phyloP scores from a whole-genome alignment of 2,329 filamentous ascomycete species.

The Cercospora sojina region DNA sequence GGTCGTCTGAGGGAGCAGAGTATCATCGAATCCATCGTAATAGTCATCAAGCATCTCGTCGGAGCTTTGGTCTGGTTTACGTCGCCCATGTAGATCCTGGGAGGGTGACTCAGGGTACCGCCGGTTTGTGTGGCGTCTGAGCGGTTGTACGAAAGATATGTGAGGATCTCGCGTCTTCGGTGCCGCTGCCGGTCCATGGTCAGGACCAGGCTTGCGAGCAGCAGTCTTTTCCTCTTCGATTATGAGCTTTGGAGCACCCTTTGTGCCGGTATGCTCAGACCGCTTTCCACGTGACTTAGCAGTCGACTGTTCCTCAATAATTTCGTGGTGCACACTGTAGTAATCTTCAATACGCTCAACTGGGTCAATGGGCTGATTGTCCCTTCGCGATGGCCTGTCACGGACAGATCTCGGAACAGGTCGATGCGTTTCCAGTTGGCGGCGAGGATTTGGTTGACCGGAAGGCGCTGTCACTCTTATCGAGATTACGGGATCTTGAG shows the following conservation, averaged over 20 bases:
- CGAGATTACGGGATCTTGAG: neutral
- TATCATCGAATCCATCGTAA: constrained; percentile 9
- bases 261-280: neutral
- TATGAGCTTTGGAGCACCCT: neutral
- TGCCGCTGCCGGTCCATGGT: neutral
- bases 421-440: neutral
- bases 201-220: neutral
- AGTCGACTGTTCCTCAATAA: neutral
- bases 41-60: constrained; percentile 14
- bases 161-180: neutral
- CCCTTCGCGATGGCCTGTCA: neutral
- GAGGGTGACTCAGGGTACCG: neutral
- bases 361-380: constrained; percentile 1
- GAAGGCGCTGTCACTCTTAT: neutral
- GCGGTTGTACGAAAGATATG: neutral
- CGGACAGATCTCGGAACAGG: neutral
- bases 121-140: neutral
- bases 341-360: constrained; percentile 4
- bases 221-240: neutral
- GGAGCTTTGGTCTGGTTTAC: constrained; percentile 2
- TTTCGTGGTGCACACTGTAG: neutral
- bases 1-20: neutral
- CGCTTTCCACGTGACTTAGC: neutral
- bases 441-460: neutral
- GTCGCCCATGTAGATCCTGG: neutral